A percentile compares a stretch with the other conserved stretches of the same genome.
Evolutionary conservation across 805 yeast genomes (phyloP).

Genomic region (Cyberlindnera mississippiensis): DNA sequence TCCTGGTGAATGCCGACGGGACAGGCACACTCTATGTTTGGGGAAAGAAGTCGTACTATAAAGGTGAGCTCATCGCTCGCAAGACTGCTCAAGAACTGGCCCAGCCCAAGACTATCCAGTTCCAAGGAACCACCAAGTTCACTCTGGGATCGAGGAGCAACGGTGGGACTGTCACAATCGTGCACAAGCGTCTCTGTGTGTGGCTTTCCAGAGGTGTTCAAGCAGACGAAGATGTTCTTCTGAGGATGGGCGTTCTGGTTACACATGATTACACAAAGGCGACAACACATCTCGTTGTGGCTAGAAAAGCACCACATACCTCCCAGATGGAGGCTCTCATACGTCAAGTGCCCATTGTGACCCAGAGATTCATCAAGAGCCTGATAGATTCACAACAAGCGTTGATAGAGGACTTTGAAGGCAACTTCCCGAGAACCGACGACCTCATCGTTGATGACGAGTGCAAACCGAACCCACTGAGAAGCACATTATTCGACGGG

Average conservation of each 20-base stretch:
- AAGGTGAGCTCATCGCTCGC: background rate
- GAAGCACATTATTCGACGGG: slow-evolving; percentile 25
- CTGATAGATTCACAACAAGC: slow-evolving; percentile 14
- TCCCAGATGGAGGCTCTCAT: slow-evolving; percentile 30
- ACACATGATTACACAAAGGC: slow-evolving; percentile 2
- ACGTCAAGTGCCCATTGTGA: slow-evolving; percentile 29
- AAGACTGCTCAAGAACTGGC: background rate
- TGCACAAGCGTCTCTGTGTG: background rate
- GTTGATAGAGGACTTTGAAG: slow-evolving; percentile 20
- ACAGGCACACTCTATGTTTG: background rate
- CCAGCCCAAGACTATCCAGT: background rate
- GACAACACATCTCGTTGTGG: slow-evolving; percentile 4
- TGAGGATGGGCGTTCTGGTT: background rate
- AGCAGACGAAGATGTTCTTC: background rate
- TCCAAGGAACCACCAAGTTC: background rate
- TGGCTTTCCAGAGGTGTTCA: background rate
- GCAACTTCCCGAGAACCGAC: slow-evolving; percentile 24
- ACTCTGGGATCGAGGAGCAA: background rate
- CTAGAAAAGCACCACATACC: background rate
- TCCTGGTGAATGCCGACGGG: background rate
- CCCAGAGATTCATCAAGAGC: slow-evolving; percentile 21
- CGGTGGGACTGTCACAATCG: background rate
- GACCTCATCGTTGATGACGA: slow-evolving; percentile 24
- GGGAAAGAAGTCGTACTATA: background rate
- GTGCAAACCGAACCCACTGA: slow-evolving; percentile 21